Evolutionary conservation across 148 eudicot genomes (phyloP).

Genomic region (Rhododendron henanense): DNA sequence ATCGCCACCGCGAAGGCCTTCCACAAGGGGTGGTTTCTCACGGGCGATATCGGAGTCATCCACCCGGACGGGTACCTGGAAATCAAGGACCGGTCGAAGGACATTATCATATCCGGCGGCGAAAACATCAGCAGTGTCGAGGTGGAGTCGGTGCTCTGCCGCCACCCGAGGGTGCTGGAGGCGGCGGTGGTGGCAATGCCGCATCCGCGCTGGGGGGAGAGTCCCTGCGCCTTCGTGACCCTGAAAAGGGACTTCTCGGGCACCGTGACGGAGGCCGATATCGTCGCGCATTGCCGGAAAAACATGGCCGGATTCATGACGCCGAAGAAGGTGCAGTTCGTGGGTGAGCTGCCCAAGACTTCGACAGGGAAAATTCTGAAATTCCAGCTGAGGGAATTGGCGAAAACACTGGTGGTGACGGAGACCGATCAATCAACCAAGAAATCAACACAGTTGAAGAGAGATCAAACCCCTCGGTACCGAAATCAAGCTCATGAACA

Average conservation of each 20-base stretch:
- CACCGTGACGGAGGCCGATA: slow-evolving; percentile 41
- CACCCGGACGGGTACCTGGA: slow-evolving; percentile 74
- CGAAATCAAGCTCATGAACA: slow-evolving; percentile 15
- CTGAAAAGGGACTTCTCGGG: slow-evolving; percentile 14
- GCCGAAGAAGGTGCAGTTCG: slow-evolving; percentile 59
- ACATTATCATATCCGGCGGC: slow-evolving; percentile 85
- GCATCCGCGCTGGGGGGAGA: slow-evolving; percentile 79
- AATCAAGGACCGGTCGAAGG: slow-evolving; percentile 74
- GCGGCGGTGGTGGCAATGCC: slow-evolving; percentile 88
- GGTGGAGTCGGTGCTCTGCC: slow-evolving; percentile 46
- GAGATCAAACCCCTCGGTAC: slow-evolving; percentile 14
- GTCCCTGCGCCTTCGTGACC: slow-evolving; percentile 74
- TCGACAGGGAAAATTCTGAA: slow-evolving; percentile 56
- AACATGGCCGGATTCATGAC: slow-evolving; percentile 63
- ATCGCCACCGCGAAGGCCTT: slow-evolving; percentile 51
- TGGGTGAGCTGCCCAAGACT: slow-evolving; percentile 59
- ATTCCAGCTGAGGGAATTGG: slow-evolving; percentile 42
- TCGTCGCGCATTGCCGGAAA: slow-evolving; percentile 49
- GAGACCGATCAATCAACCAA: slow-evolving; percentile 13
- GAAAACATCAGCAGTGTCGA: slow-evolving; percentile 90
- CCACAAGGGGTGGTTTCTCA: slow-evolving; percentile 60
- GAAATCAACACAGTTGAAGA: slow-evolving; percentile 15
- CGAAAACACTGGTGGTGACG: slow-evolving; percentile 26
- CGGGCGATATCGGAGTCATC: slow-evolving; percentile 83
- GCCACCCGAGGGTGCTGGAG: slow-evolving; percentile 53